Conservation (phyloP, 1,139 yeast species). For the Blastobotrys illinoisensis region DNA sequence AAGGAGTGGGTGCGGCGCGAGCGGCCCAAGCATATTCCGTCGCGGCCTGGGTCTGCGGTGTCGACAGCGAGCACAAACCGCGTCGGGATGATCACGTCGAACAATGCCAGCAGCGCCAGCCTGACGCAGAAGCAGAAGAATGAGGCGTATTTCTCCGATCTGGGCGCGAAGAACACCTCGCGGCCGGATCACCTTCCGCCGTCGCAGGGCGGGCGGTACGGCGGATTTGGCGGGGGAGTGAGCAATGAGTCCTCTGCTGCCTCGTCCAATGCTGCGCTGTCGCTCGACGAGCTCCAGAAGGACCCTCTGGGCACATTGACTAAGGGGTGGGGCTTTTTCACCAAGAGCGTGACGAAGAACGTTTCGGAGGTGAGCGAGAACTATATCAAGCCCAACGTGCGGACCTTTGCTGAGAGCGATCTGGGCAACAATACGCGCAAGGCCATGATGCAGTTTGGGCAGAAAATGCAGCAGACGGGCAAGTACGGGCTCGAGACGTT, state of each 20-base stretch:
- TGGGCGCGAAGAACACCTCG: conserved; percentile 66
- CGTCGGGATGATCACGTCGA: conserved; percentile 15
- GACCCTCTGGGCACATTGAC: conserved; percentile 88
- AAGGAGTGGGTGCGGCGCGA: conserved; percentile 50
- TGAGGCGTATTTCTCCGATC: conserved; percentile 73
- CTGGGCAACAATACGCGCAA: conserved; percentile 72
- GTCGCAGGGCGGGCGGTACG: conserved; percentile 88
- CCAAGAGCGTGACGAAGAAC: conserved; percentile 75
- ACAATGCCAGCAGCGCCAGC: conserved; percentile 24
- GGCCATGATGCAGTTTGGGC: conserved; percentile 95
- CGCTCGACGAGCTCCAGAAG: conserved; percentile 67
- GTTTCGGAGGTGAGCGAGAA: conserved; percentile 80
- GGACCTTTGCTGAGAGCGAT: conserved; percentile 76
- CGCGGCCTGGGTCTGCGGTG: conserved; percentile 13
- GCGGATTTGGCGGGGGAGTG: conserved; percentile 63
- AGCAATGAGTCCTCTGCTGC: conserved; percentile 57
- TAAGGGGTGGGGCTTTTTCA: conserved; percentile 92
- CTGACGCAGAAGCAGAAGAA: conserved; percentile 52
- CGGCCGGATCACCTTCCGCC: conserved; percentile 84
- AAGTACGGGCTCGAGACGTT: conserved; percentile 55
- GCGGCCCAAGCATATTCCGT: conserved; percentile 28
- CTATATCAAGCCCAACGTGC: conserved; percentile 83
- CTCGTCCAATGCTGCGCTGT: conserved; percentile 47
- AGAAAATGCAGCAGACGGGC: conserved; percentile 86
- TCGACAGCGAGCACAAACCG: conserved; percentile 7